Base-by-base conservation (phyloP, 352 stramenopile genomes). In the Globisporangium mamillatum region DNA sequence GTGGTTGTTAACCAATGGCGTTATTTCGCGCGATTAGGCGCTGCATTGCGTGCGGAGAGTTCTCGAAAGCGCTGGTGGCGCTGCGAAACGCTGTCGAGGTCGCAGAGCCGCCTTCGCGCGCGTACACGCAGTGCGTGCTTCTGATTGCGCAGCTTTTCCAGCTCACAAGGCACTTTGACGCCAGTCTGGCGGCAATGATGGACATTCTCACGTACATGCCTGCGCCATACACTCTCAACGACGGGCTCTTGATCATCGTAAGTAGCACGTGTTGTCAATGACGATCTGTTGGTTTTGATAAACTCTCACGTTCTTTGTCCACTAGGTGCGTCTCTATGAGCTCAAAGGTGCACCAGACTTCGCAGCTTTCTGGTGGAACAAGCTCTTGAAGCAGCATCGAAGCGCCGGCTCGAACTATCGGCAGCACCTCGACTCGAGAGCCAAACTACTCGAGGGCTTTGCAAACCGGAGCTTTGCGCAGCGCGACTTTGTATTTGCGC, bases 191-290 rank as follows among this genome's bases (percentile, higher is more conserved):
- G 14, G 83, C 70, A 32, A 65, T 91, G 57, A 55, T 85, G 56
- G 75, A 67, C 54, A 53, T 91, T 4, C 84, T 77, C 48, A 71
- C 66, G n/a, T 34, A 59, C 10, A 86, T 89, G 78, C 83, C 83
- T 4, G 18, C 70, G 3, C 81, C 81, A 4, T 88, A 90, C 58
- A 77, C 66, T 12, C 25, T 4, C 8, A 27, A 58, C n/a, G 83
- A 86, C 44, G 80, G 71, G 1, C 64, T 81, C 2, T 67, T 78
- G 22, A 72, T 88, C 18, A 73, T 90, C n/a, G 83, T 91, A 78
- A 38, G 54, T 58, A 22, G 70, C 64, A 6, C 4, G 2, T 9
- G 4, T 57, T 6, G 0, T 36, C 7, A 12, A 14, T 25, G 6
- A 22, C 3, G 6, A 56, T 8, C 14, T 36, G 0, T 32, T 2